Percentiles rank a stretch among this genome's conserved stretches.
These are phyloP conservation scores for Phytophthora palmivora DNA, from an alignment of 352 stramenopile genomes.

Conservation along the genomic window DNA sequence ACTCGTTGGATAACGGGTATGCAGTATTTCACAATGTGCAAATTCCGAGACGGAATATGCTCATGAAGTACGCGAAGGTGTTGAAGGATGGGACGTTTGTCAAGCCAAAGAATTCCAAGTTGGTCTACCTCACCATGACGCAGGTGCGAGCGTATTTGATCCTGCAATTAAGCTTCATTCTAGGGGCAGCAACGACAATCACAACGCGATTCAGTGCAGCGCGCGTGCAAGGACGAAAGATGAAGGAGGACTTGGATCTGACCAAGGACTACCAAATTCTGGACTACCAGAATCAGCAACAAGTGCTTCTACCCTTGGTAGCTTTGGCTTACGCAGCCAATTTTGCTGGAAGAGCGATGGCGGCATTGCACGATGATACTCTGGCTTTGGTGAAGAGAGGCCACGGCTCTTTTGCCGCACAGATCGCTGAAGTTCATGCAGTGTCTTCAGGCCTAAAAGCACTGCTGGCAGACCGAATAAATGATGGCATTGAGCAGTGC, in stretches of 20 bases:
- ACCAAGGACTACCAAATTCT: constrained; percentile 52
- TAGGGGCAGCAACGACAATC: constrained; percentile 55
- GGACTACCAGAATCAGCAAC: constrained; percentile 62
- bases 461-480: constrained; percentile 28
- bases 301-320: constrained; percentile 47
- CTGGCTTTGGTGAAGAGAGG: constrained; percentile 15
- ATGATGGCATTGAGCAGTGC: constrained; percentile 37
- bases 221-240: constrained; percentile 47
- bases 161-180: constrained; percentile 31
- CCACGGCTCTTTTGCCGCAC: constrained; percentile 4
- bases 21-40: constrained; percentile 28
- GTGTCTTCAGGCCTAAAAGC: constrained; percentile 35
- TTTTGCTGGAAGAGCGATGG: constrained; percentile 27
- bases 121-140: constrained; percentile 70
- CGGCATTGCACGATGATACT: constrained; percentile 16
- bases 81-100: constrained; percentile 59
- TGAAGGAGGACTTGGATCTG: constrained; percentile 34
- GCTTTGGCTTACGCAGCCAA: constrained; percentile 35
- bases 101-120: constrained; percentile 63
- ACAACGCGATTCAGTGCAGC: constrained; percentile 58
- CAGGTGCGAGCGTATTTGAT: constrained; percentile 46
- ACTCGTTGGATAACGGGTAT: constrained; percentile 36
- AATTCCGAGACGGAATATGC: constrained; percentile 32
- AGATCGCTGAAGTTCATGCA: constrained; percentile 32
- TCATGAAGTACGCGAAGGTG: constrained; percentile 44